Percentiles rank a stretch among this genome's conserved stretches.
Conservation (phyloP, 176 grass and related monocot species). For the Zea mays region Zm-B73-REFERENCE-NAM-5.0 NC_050101.1:64905001-64905500, state of each 20-base stretch:
- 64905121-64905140: slow-evolving; percentile 86
- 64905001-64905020: slow-evolving; percentile 83
- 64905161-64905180: slow-evolving; percentile 59
- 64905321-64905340: slow-evolving; percentile 60
- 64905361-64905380: slow-evolving; percentile 60
- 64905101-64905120: slow-evolving; percentile 52
- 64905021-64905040: slow-evolving; percentile 92
- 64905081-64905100: slow-evolving; percentile 50
- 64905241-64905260: slow-evolving; percentile 63
- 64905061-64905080: slow-evolving; percentile 80
- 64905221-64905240: slow-evolving; percentile 70
- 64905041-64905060: slow-evolving; percentile 82
- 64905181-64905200: slow-evolving; percentile 87
- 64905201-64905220: slow-evolving; percentile 57
- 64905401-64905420: slow-evolving; percentile 83
- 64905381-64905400: slow-evolving; percentile 56
- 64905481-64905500: background rate
- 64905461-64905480: slow-evolving; percentile 22
- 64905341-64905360: slow-evolving; percentile 72
- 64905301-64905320: slow-evolving; percentile 50
- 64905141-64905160: slow-evolving; percentile 62
- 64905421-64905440: slow-evolving; percentile 58
- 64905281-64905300: slow-evolving; percentile 54
- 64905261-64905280: slow-evolving; percentile 65
- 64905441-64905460: slow-evolving; percentile 10